phyloP scores from a whole-genome alignment of 2,329 filamentous ascomycete genomes.

The Sphaerulina populicola region DNA sequence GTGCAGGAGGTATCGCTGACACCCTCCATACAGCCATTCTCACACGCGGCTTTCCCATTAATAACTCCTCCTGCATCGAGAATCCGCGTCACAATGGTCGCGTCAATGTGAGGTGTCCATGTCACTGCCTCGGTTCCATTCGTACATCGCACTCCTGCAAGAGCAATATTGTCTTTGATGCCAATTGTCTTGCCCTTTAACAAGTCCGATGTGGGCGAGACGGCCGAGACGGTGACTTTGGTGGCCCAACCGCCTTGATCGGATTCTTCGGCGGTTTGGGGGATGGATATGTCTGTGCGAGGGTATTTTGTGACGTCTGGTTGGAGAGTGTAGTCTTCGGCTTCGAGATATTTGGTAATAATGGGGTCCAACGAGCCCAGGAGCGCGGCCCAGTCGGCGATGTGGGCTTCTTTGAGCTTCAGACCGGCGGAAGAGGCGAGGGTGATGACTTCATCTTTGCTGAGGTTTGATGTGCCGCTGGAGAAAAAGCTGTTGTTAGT shows the following conservation, averaged over 20 bases:
- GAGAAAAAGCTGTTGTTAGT: too few species aligned
- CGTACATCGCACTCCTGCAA: conserved; percentile 39
- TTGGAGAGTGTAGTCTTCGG: conserved; percentile 14
- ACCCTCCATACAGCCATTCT: conserved; percentile 32
- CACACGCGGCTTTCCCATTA: conserved; percentile 42
- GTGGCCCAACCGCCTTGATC: conserved; percentile 22
- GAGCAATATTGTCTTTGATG: conserved; percentile 44
- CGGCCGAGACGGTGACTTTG: conserved; percentile 11
- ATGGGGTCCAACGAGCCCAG: conserved; percentile 15
- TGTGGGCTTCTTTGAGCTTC: conserved; percentile 9
- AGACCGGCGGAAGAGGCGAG: conserved; percentile 13
- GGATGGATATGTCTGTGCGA: conserved; percentile 13
- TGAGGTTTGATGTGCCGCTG: neutral
- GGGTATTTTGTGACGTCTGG: conserved; percentile 17
- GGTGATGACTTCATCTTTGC: conserved; percentile 5
- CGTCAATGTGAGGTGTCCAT: conserved; percentile 36
- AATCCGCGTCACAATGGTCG: conserved; percentile 32
- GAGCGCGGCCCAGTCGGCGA: conserved; percentile 17
- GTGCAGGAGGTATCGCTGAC: conserved; percentile 21
- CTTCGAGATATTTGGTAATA: conserved; percentile 7
- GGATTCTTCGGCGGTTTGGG: neutral
- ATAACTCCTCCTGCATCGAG: conserved; percentile 35
- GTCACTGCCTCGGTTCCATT: conserved; percentile 38
- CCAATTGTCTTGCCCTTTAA: conserved; percentile 29
- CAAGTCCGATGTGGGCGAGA: conserved; percentile 7